Base-by-base conservation (phyloP, 306 rosid species). In the Prunus mume region DNA sequence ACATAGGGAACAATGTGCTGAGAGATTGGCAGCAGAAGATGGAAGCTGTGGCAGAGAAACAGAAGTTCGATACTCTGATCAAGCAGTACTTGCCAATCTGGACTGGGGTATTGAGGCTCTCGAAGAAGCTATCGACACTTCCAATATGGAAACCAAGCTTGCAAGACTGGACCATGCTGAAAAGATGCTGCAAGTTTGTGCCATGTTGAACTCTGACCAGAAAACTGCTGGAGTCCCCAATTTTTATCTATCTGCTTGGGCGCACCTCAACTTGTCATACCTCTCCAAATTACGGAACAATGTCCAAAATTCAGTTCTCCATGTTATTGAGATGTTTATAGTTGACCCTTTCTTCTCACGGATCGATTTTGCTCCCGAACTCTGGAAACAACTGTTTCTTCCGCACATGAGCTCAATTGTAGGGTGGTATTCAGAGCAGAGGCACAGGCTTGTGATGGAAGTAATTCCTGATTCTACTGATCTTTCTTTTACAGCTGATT, bases 81-180 rank as follows among this genome's bases (percentile, higher is more conserved):
- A 94, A 77, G 97, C 97, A 41, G 96, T 94, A 11, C 62, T 94
- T 51, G 97, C 97, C 28, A 92, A 94, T 79, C 87, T 94, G 68
- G 98, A 92, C 73, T 90, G 98, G 98, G 98, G 95, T 14, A 92
- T 94, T 65, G 98, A 94, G 76, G 96, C 97, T 19, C 91, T 94
- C 55, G 96, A 92, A 83, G 98, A 94, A 87, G 95, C 98, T 51
- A 87, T 94, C n/a, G 72, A 82, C 52, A 94, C 96, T 15, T 94
- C 85, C 13, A 92, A 92, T 46, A 81, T 85, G 87, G 98, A 92
- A 81, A 90, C 97, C 55, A 94, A 92, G 82, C 93, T 87, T 71
- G 97, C 98, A 0, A 80, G 97, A 10, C 83, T 94, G 32, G 97
- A 91, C 68, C 81, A 94, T 70, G 96, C 97, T 0, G 96, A 89